Evolutionary conservation across 805 yeast species (phyloP).

Genomic region (Yamadazyma sp.): DNA sequence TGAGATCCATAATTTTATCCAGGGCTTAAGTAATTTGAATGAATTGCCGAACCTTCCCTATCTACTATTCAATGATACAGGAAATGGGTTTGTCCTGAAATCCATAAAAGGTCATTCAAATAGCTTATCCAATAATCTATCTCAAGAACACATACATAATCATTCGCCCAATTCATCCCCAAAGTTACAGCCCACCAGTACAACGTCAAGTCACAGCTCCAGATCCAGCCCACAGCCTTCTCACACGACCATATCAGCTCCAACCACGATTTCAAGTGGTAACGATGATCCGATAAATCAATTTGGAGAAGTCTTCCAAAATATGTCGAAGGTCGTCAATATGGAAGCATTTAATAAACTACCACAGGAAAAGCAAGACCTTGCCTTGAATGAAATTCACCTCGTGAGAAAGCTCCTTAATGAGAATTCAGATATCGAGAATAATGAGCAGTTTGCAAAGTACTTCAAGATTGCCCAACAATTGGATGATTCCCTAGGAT

Average conservation of each 20-base stretch:
- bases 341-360: constrained; percentile 3
- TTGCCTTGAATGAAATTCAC: constrained; percentile 8
- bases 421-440: constrained; percentile 2
- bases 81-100: constrained; percentile 10
- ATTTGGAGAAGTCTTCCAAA: constrained; percentile 2
- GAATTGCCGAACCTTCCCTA: constrained; percentile 38
- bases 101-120: constrained; percentile 28
- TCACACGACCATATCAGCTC: no score
- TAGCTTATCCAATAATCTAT: not conserved
- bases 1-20: constrained; percentile 38
- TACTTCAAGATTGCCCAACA: constrained; percentile 4
- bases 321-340: constrained; percentile 5
- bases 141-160: not conserved
- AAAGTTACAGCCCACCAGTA: not conserved
- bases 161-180: not conserved
- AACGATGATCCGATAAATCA: constrained; percentile 10
- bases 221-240: not conserved
- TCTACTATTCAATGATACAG: constrained; percentile 31
- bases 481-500: constrained; percentile 6
- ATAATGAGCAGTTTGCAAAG: constrained; percentile 6
- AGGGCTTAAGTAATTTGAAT: constrained; percentile 38
- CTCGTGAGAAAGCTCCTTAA: constrained; percentile 2
- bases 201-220: not conserved
- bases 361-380: constrained; percentile 4
- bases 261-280: not conserved